Evolutionary conservation across 768 basidiomycete genomes (phyloP).

Genomic region (Collybiopsis confluens): DNA sequence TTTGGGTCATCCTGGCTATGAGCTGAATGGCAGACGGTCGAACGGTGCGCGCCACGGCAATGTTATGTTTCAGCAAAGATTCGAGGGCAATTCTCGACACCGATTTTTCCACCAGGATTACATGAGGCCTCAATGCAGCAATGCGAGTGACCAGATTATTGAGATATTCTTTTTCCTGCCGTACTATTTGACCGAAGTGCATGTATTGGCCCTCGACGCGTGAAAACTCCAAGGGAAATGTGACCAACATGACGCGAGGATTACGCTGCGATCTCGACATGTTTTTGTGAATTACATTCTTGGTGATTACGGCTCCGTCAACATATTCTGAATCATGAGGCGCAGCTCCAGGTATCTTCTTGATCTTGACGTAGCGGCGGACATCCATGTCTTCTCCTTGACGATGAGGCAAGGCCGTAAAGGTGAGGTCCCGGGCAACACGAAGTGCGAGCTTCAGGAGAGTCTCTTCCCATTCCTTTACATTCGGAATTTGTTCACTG

Average conservation of each 20-base stretch:
- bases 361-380: constrained; percentile 93
- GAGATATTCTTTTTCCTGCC: constrained; percentile 92
- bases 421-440: constrained; percentile 81
- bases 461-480: constrained; percentile 85
- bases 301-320: constrained; percentile 94
- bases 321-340: constrained; percentile 96
- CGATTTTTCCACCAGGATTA: constrained; percentile 87
- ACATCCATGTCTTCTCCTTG: constrained; percentile 95
- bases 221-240: constrained; percentile 92
- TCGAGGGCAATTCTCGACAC: constrained; percentile 91
- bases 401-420: constrained; percentile 62
- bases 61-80: constrained; percentile 75
- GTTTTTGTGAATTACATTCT: constrained; percentile 94
- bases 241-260: constrained; percentile 93
- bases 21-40: constrained; percentile 84
- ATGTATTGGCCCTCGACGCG: constrained; percentile 91
- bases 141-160: constrained; percentile 85
- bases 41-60: constrained; percentile 87
- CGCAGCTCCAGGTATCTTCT: constrained; percentile 93
- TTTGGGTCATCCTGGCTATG: constrained; percentile 91
- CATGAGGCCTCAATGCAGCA: constrained; percentile 85
- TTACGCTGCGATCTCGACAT: constrained; percentile 83
- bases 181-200: constrained; percentile 84
- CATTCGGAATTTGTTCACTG: constrained; percentile 75
- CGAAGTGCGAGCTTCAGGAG: constrained; percentile 78